Base-by-base conservation (phyloP, 805 yeast species). In the Brettanomyces bruxellensis region DNA sequence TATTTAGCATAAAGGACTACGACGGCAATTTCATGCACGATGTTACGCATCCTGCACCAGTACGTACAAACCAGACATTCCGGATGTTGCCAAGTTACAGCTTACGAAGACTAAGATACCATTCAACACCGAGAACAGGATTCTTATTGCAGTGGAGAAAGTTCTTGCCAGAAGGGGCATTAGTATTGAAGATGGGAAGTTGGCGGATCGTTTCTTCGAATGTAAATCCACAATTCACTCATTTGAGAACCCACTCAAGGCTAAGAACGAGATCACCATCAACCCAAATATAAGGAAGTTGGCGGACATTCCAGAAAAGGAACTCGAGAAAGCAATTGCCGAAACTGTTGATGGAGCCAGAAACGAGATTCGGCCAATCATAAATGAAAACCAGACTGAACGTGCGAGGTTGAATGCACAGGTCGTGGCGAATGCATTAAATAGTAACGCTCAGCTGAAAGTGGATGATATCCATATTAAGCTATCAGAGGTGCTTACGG, bases 401-500 rank as follows among this genome's bases (percentile, higher is more conserved):
- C 57, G 55, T 34, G 41, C 50, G 32, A 51, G 53, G 34, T 49
- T 62, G 34, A 60, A 59, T 45, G 64, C 65, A 5, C 58, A 58
- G 36, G 66, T 55, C 14, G 63, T 62, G 38, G 57, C 56, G 8
- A 59, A 62, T 46, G 54, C 58, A 3, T 48, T 62, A 45, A 62
- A 62, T 45, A 49, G 55, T 25, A 62, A 62, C 35, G 52, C 66
- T 4, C 67, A 62, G 43, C 42, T 62, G 30, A 57, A 62, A 40
- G 65, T 62, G 14, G 62, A 54, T 43, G 47, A 51, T 34, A 34
- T 58, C 36, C 60, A 58, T 44, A 34, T 36, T 6, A 12, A 45
- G 1, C 47, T 61, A 45, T 52, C 53, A 1, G 46, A 45, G 5
- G 58, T 55, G 4, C 38, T 53, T 13, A 39, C 50, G 4, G 65